Evolutionary conservation across 2,329 filamentous ascomycete species (phyloP).

Genomic region (Phyllosticta ampelicida): DNA sequence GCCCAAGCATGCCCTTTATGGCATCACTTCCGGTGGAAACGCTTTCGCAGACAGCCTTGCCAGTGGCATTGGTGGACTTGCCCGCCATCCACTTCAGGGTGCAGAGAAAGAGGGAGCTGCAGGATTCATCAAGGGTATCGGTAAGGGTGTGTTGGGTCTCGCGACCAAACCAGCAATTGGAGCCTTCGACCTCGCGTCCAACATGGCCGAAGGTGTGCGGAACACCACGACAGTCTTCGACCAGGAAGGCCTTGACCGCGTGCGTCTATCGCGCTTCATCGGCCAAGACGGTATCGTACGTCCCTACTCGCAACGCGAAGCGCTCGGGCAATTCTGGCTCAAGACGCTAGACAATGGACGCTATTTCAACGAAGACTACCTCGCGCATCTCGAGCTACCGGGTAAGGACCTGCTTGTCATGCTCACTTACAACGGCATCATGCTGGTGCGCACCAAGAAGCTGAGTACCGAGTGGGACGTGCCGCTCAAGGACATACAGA

Average conservation of each 20-base stretch:
- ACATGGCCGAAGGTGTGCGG: constrained; percentile 92
- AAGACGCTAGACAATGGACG: constrained; percentile 97
- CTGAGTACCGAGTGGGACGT: constrained; percentile 93
- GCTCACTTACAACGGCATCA: constrained; percentile 55
- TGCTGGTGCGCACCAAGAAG: constrained; percentile 79
- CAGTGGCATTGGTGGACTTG: constrained; percentile 85
- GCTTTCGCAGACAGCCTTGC: constrained; percentile 87
- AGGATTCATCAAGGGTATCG: constrained; percentile 95
- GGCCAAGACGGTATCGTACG: constrained; percentile 86
- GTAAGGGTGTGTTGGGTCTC: constrained; percentile 87
- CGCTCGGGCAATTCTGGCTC: constrained; percentile 94
- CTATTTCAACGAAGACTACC: constrained; percentile 96
- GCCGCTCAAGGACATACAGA: constrained; percentile 89
- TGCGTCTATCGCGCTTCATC: constrained; percentile 87
- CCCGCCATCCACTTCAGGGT: constrained; percentile 86
- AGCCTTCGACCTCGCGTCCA: constrained; percentile 92
- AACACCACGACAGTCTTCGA: constrained; percentile 99
- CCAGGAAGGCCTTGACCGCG: constrained; percentile 83
- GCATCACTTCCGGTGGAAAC: constrained; percentile 89
- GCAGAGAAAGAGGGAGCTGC: constrained; percentile 90
- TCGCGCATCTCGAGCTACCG: constrained; percentile 87
- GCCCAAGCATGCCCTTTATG: constrained; percentile 94
- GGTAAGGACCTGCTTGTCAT: constrained; percentile 77
- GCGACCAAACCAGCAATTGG: constrained; percentile 96
- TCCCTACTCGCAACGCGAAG: constrained; percentile 88